Evolutionary conservation across 2,329 filamentous ascomycete genomes (phyloP).

Genomic region (Xylariaceae sp.): DNA sequence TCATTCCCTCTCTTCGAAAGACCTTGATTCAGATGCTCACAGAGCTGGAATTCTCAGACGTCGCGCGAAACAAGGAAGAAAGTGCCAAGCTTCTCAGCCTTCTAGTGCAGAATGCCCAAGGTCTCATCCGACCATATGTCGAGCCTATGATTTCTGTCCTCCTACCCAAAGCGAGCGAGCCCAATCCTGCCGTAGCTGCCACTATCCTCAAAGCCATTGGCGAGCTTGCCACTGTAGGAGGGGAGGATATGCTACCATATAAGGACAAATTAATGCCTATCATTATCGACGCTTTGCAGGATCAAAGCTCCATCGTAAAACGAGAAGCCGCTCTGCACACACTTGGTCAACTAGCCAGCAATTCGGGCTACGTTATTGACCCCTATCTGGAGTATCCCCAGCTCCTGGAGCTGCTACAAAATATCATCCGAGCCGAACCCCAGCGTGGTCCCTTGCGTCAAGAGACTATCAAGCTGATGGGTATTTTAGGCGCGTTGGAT

Average conservation of each 20-base stretch:
- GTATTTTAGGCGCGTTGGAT: constrained; percentile 90
- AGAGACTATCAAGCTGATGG: constrained; percentile 95
- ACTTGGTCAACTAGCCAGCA: constrained; percentile 87
- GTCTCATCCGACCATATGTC: constrained; percentile 92
- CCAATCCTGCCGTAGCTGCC: constrained; percentile 82
- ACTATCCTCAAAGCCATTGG: constrained; percentile 95
- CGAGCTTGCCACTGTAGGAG: constrained; percentile 89
- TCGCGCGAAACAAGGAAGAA: constrained; percentile 91
- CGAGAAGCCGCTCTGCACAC: constrained; percentile 88
- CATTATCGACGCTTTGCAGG: constrained; percentile 89
- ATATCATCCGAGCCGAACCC: constrained; percentile 86
- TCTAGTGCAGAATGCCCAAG: constrained; percentile 88
- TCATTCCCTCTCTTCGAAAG: constrained; percentile 93
- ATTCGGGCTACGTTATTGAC: constrained; percentile 95
- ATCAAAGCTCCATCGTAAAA: constrained; percentile 86
- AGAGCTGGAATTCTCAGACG: constrained; percentile 93
- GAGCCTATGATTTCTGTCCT: constrained; percentile 94
- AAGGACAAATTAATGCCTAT: constrained; percentile 92
- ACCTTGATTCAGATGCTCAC: constrained; percentile 94
- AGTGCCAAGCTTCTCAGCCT: constrained; percentile 90
- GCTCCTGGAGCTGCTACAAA: constrained; percentile 86
- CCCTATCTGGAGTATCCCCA: constrained; percentile 95
- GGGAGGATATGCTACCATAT: constrained; percentile 89
- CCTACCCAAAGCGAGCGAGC: constrained; percentile 86
- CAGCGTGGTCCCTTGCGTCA: constrained; percentile 81